These are phyloP conservation scores for Ocimum tenuiflorum DNA, from an alignment of 257 asterid species.

Conservation along the genomic window DNA sequence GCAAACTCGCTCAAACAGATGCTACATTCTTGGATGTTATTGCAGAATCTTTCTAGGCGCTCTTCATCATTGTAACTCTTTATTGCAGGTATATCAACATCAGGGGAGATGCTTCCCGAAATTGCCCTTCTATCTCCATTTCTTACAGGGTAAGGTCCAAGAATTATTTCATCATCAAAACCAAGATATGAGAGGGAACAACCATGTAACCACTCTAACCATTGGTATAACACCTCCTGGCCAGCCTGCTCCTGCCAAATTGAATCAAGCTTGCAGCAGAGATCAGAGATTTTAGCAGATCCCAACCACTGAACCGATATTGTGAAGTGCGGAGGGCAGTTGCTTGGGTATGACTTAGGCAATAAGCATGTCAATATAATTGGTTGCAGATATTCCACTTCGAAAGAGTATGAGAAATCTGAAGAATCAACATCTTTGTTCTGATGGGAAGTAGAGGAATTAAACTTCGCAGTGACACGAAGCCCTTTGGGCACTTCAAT, in stretches of 20 bases:
- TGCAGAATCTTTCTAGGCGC: constrained; percentile 52
- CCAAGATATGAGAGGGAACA: constrained; percentile 66
- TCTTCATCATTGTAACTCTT: constrained; percentile 72
- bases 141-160: constrained; percentile 48
- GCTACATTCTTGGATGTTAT: constrained; percentile 66
- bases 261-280: constrained; percentile 66
- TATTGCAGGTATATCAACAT: constrained; percentile 57
- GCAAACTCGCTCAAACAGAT: constrained; percentile 67
- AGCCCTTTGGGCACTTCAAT: constrained; percentile 57
- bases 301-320: constrained; percentile 65
- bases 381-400: constrained; percentile 75
- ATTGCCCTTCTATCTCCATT: constrained; percentile 62
- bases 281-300: constrained; percentile 43
- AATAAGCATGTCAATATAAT: constrained; percentile 64
- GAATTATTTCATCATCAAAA: constrained; percentile 56
- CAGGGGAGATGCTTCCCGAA: constrained; percentile 54
- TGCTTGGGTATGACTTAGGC: constrained; percentile 82
- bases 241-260: constrained; percentile 72
- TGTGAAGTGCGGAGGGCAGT: constrained; percentile 55
- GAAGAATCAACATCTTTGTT: constrained; percentile 25
- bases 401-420: constrained; percentile 65
- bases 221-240: constrained; percentile 76
- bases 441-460: constrained; percentile 33
- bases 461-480: constrained; percentile 44
- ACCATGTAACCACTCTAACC: constrained; percentile 77